Evolutionary conservation across 192 early-diverging fungal genomes (phyloP).

Genomic region (Backusella tuberculispora): DNA sequence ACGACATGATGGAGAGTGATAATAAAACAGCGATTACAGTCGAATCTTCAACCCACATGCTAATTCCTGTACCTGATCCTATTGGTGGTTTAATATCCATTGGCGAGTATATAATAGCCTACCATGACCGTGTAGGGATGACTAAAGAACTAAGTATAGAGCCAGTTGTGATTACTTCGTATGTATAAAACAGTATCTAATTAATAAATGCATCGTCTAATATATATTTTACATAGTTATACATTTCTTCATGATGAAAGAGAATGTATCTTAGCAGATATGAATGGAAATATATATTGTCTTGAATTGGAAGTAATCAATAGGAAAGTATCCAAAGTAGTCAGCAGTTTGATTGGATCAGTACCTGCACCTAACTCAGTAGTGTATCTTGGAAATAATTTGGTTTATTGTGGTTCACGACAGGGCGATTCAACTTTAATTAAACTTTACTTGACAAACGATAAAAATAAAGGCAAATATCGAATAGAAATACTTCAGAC

Average conservation of each 20-base stretch:
- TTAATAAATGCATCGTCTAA: background rate
- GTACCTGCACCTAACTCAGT: slow-evolving; percentile 64
- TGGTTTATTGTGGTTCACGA: slow-evolving; percentile 84
- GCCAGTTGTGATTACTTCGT: slow-evolving; percentile 53
- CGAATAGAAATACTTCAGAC: slow-evolving; percentile 65
- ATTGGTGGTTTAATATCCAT: slow-evolving; percentile 61
- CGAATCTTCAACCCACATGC: slow-evolving; percentile 46
- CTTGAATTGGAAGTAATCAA: slow-evolving; percentile 30
- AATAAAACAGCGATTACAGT: slow-evolving; percentile 29
- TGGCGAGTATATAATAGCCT: slow-evolving; percentile 59
- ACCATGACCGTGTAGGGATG: slow-evolving; percentile 42
- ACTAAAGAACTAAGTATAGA: slow-evolving; percentile 45
- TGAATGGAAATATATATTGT: slow-evolving; percentile 63
- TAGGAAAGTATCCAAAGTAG: slow-evolving; percentile 31
- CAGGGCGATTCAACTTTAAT: slow-evolving; percentile 84
- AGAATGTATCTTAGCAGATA: slow-evolving; percentile 75
- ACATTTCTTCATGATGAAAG: slow-evolving; percentile 54
- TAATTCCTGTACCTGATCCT: slow-evolving; percentile 65
- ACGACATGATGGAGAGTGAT: background rate
- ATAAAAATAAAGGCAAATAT: slow-evolving; percentile 46
- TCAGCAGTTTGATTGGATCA: slow-evolving; percentile 30
- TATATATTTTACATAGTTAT: slow-evolving; percentile 32
- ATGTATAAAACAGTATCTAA: background rate
- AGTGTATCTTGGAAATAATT: slow-evolving; percentile 67
- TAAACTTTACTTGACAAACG: slow-evolving; percentile 47